Conservation (phyloP, 495 filamentous ascomycete genomes). For the Podospora tetraspora region DNA sequence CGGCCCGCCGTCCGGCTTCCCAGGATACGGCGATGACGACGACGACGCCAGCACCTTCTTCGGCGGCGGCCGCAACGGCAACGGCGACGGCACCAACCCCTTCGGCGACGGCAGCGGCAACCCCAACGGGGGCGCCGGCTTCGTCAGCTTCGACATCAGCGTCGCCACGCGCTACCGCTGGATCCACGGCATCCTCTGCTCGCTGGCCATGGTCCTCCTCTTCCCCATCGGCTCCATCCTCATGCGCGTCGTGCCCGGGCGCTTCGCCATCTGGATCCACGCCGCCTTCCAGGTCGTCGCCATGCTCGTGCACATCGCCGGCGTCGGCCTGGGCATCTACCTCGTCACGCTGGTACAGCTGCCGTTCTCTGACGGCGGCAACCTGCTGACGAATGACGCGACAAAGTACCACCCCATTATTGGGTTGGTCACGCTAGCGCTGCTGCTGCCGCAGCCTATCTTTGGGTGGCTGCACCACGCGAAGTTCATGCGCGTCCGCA, state of each 20-base stretch:
- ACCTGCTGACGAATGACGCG: conserved; percentile 18
- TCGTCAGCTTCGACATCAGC: conserved; percentile 22
- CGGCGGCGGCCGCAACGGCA: neutral
- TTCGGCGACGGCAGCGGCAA: conserved; percentile 3
- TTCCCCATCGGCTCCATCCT: conserved; percentile 53
- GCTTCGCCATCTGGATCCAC: conserved; percentile 41
- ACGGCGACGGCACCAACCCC: neutral
- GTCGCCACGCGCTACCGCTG: conserved; percentile 21
- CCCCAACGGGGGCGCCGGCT: conserved; percentile 2
- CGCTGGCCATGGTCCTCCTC: conserved; percentile 43
- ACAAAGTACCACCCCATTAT: conserved; percentile 48
- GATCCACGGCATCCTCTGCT: conserved; percentile 40
- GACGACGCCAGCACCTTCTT: neutral
- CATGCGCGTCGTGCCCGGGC: conserved; percentile 45
- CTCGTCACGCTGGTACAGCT: conserved; percentile 33
- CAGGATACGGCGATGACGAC: neutral
- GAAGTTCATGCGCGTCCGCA: conserved; percentile 39
- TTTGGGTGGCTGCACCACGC: conserved; percentile 61
- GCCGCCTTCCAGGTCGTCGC: conserved; percentile 51
- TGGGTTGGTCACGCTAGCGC: conserved; percentile 52
- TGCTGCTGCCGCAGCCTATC: conserved; percentile 54
- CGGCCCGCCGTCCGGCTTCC: neutral
- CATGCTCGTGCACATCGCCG: conserved; percentile 46
- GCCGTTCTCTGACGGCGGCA: conserved; percentile 11
- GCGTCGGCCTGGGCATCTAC: conserved; percentile 55